Conservation (phyloP, 1,284 basidiomycete genomes). For the Paramarasmius palmivorus region DNA sequence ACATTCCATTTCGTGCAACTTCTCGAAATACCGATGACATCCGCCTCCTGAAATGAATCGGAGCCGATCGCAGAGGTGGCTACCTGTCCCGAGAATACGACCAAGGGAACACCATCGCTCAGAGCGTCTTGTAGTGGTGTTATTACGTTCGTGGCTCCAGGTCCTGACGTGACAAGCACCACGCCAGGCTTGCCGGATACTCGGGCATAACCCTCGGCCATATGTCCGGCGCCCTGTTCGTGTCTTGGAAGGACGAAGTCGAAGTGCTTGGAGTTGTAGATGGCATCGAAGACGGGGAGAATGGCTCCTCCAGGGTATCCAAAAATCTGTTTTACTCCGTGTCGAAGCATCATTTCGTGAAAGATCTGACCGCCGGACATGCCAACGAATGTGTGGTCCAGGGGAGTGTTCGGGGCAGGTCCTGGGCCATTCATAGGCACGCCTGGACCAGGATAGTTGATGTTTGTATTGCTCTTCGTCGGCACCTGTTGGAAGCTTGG, state of each 20-base stretch:
- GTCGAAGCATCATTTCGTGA: constrained; percentile 99
- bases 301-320: constrained; percentile 99
- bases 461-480: constrained; percentile 45
- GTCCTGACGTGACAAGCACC: constrained; percentile 96
- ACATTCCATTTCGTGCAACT: constrained; percentile 99
- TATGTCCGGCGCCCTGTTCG: constrained; percentile 98
- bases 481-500: constrained; percentile 70
- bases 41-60: constrained; percentile 98
- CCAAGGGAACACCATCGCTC: constrained; percentile 91
- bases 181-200: constrained; percentile 98
- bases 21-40: constrained; percentile 93
- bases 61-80: constrained; percentile 98
- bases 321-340: constrained; percentile 95
- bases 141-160: constrained; percentile 96
- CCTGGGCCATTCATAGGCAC: constrained; percentile 43
- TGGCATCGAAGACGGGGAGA: constrained; percentile 98
- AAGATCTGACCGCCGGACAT: constrained; percentile 97
- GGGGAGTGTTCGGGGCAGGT: constrained; percentile 45
- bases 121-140: constrained; percentile 99
- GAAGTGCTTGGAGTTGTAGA: constrained; percentile 95
- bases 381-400: constrained; percentile 87
- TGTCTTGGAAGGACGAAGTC: constrained; percentile 95
- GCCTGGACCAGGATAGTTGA: constrained; percentile 28
- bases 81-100: constrained; percentile 97
- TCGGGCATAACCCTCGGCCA: constrained; percentile 98